phyloP scores from a whole-genome alignment of 2,329 filamentous ascomycete genomes.

The Epichloe sibirici region DNA sequence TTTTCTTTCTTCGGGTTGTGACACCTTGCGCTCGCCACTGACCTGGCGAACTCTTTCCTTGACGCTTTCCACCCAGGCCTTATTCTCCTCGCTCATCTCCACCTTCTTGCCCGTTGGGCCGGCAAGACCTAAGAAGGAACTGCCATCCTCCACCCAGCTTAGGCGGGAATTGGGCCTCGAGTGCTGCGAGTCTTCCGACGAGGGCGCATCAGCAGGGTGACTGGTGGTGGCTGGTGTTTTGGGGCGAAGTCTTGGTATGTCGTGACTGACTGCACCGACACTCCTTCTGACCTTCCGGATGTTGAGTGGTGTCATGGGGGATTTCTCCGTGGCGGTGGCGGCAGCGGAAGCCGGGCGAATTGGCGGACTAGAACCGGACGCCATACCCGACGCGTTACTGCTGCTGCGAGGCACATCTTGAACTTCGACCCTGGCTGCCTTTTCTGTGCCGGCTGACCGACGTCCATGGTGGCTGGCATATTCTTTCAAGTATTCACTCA shows the following conservation, averaged over 20 bases:
- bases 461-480: constrained; percentile 87
- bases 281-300: constrained; percentile 43
- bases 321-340: constrained; percentile 21
- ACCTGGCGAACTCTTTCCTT: constrained; percentile 66
- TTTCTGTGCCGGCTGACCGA: constrained; percentile 34
- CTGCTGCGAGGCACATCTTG: constrained; percentile 32
- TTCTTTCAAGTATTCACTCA: constrained; percentile 87
- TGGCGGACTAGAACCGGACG: constrained; percentile 27
- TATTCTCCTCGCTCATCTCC: constrained; percentile 59
- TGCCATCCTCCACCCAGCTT: constrained; percentile 48
- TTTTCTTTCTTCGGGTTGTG: constrained; percentile 18
- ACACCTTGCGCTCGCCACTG: constrained; percentile 41
- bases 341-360: constrained; percentile 28
- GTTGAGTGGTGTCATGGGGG: constrained; percentile 35
- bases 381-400: constrained; percentile 13
- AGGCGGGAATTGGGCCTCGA: constrained; percentile 42
- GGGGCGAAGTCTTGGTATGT: constrained; percentile 22
- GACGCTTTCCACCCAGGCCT: constrained; percentile 73
- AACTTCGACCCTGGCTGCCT: constrained; percentile 45
- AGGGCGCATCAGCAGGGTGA: constrained; percentile 26
- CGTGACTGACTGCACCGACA: constrained; percentile 22
- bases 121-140: constrained; percentile 51
- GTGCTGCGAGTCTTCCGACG: constrained; percentile 30
- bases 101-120: constrained; percentile 55
- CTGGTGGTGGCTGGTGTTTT: constrained; percentile 31